phyloP scores from a whole-genome alignment of 2,329 filamentous ascomycete genomes.

The Aspergillus tamarii region DNA sequence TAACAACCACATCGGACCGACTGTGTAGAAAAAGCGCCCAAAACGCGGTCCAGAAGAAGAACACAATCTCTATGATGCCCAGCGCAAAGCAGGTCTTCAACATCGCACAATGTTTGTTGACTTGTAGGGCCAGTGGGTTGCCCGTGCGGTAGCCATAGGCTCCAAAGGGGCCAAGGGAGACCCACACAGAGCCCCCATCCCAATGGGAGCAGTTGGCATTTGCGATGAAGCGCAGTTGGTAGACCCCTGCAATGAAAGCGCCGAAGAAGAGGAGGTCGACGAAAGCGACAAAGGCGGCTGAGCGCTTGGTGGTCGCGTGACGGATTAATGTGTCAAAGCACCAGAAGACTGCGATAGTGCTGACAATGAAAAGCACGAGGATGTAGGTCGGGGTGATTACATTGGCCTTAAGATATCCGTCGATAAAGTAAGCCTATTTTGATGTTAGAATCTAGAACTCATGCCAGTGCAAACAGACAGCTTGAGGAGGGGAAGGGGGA shows the following conservation, averaged over 20 bases:
- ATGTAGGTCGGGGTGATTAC: conserved; percentile 63
- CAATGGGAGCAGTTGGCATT: conserved; percentile 70
- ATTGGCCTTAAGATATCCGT: conserved; percentile 60
- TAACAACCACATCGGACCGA: conserved; percentile 37
- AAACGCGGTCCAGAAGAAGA: conserved; percentile 77
- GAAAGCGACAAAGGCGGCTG: conserved; percentile 62
- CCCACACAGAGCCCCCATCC: conserved; percentile 54
- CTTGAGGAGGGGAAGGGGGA: not conserved
- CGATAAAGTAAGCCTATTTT: conserved; percentile 60
- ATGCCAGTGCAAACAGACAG: not conserved
- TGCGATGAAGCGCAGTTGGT: conserved; percentile 60
- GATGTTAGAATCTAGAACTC: conserved; percentile 5
- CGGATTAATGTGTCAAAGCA: conserved; percentile 63
- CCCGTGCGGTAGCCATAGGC: conserved; percentile 53
- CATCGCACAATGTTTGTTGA: conserved; percentile 84
- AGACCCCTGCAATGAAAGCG: conserved; percentile 65
- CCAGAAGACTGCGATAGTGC: conserved; percentile 64
- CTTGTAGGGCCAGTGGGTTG: conserved; percentile 53
- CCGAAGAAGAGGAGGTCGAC: conserved; percentile 66
- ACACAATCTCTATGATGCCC: conserved; percentile 82
- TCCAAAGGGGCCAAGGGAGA: conserved; percentile 66
- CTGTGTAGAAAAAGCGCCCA: conserved; percentile 60
- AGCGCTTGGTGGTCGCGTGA: conserved; percentile 62
- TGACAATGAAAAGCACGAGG: conserved; percentile 67
- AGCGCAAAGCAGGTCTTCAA: conserved; percentile 89